Evolutionary conservation across 208 protist species (phyloP), one percentile per base, ranked within the genome.

Genomic region (Leptomonas pyrrhocoris): DNA sequence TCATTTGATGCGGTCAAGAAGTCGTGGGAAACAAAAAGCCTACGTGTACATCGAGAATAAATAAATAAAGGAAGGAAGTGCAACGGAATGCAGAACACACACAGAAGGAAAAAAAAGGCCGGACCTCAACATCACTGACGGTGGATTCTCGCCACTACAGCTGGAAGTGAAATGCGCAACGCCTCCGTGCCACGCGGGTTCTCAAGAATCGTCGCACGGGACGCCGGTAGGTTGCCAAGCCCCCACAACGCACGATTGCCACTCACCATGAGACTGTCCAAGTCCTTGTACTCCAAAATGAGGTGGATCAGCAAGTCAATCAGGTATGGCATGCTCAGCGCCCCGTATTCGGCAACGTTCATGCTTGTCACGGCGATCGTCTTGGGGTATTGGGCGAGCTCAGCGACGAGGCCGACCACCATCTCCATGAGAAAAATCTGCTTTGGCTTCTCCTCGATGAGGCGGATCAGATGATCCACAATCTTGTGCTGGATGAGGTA

Each of bases 361-460:
- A 13, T 64, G 28, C 50, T 67, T 4, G 59, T 51, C 49, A 77
- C 56, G 13, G 62, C 85, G 15, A 90, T 69, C 12, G 83, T 81
- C 25, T 79, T 51, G 19, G 75, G 77, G 54, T 85, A 53, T 62
- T 93, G 81, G 13, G 85, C 85, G 0, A 96, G 56, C 55, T 88
- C 81, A 0, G 79, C 86, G 18, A 96, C 55, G 62, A 92, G 89
- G 13, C 80, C 48, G 42, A 92, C 84, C 50, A 96, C 63, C 46
- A 82, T 82, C 56, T 96, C 92, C 74, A 96, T 93, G 49, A 96
- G 71, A 70, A 94, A 92, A 19, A 94, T 81, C 40, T 94, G 79
- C 58, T 79, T 69, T 45, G 84, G 84, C 38, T 85, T 77, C 34
- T 77, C 57, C 57, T 92, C 78, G 27, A 88, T 74, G 9, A 96